Percentiles rank a stretch among this genome's conserved stretches.
These are phyloP conservation scores for Sporobolomyces pararoseus DNA, from an alignment of 768 basidiomycete species.

Conservation along the genomic window DNA sequence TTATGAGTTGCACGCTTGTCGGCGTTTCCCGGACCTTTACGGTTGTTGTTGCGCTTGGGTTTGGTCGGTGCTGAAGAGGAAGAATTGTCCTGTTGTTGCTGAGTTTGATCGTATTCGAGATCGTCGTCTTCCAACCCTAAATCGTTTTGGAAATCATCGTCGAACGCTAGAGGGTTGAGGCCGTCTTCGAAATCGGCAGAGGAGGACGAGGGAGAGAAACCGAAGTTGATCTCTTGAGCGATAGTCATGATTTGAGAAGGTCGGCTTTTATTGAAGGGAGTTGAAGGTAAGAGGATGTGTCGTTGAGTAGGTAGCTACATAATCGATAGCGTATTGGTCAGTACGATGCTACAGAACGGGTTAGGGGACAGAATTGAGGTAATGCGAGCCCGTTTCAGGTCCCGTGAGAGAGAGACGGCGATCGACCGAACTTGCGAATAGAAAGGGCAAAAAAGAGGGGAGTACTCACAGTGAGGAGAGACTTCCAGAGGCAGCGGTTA, in stretches of 20 bases:
- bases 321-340: too few species aligned
- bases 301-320: too few species aligned
- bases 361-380: too few species aligned
- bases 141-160: slow-evolving; percentile 14
- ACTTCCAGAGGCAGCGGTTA: slow-evolving; percentile 12
- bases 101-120: neutral
- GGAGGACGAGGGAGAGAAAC: slow-evolving; percentile 33
- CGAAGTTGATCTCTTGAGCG: slow-evolving; percentile 33
- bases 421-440: neutral
- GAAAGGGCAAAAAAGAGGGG: neutral
- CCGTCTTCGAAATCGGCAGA: slow-evolving; percentile 31
- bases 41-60: slow-evolving; percentile 25
- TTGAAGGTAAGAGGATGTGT: too few species aligned
- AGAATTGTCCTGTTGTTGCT: neutral
- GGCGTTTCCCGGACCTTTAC: slow-evolving; percentile 55
- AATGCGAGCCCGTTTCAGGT: too few species aligned
- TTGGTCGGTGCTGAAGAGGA: slow-evolving; percentile 8
- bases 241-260: slow-evolving; percentile 31
- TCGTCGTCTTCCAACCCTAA: slow-evolving; percentile 13
- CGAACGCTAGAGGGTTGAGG: slow-evolving; percentile 21
- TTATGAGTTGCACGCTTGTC: slow-evolving; percentile 92
- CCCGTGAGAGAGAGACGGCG: neutral
- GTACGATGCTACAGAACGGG: neutral
- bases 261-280: too few species aligned
- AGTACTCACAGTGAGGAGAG: neutral